Evolutionary conservation across 2,329 filamentous ascomycete genomes (phyloP).

Genomic region (Fusarium sp.): DNA sequence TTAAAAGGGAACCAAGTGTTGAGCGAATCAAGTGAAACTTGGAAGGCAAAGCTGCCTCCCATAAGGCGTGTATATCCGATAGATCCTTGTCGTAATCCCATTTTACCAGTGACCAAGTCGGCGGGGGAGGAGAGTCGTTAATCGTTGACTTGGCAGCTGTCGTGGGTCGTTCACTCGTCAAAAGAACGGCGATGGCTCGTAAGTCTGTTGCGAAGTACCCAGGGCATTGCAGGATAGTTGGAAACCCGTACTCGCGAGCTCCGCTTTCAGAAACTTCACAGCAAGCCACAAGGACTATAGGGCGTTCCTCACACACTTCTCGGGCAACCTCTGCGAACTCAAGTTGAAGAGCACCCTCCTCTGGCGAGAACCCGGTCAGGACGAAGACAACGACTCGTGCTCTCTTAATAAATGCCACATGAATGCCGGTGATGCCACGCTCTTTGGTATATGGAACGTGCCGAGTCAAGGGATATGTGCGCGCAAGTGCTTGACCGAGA

Average conservation of each 20-base stretch:
- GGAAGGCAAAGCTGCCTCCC: conserved; percentile 56
- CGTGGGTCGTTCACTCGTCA: conserved; percentile 58
- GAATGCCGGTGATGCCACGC: conserved; percentile 71
- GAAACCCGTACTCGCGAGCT: conserved; percentile 56
- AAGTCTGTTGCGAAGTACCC: conserved; percentile 61
- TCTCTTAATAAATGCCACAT: conserved; percentile 70
- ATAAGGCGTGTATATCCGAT: conserved; percentile 57
- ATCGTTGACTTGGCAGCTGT: conserved; percentile 7
- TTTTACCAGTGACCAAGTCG: conserved; percentile 55
- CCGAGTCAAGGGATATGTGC: conserved; percentile 69
- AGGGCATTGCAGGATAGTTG: conserved; percentile 62
- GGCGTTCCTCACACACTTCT: conserved; percentile 59
- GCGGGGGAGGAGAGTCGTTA: conserved; percentile 39
- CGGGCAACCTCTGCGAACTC: conserved; percentile 60
- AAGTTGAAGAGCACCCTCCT: conserved; percentile 63
- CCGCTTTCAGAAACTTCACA: conserved; percentile 56
- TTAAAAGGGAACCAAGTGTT: conserved; percentile 59
- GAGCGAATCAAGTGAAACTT: conserved; percentile 59
- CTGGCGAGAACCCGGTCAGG: conserved; percentile 60
- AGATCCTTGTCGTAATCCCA: conserved; percentile 56
- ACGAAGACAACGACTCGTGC: conserved; percentile 72
- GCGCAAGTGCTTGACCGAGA: conserved; percentile 72
- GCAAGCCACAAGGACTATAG: conserved; percentile 64
- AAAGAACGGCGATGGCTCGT: conserved; percentile 60
- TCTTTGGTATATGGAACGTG: conserved; percentile 78